A percentile compares a stretch with the other conserved stretches of the same genome.
Conservation (phyloP, 441 rosid genomes). For the Manihot esculenta region DNA sequence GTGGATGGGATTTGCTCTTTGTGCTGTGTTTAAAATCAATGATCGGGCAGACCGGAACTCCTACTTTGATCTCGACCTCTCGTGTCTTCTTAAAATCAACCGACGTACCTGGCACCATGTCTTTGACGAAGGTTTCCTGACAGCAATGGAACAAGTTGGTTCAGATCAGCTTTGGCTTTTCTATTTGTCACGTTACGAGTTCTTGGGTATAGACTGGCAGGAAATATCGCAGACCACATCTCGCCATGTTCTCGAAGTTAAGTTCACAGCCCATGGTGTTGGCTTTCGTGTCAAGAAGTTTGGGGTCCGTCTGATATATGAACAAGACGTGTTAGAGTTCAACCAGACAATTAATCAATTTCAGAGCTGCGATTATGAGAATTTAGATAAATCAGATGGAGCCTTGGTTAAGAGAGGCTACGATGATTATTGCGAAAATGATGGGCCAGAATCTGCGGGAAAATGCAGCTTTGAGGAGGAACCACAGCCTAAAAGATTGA, state of each 20-base stretch:
- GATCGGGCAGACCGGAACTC: neutral
- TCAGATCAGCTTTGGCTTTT: constrained; percentile 10
- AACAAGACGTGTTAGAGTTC: neutral
- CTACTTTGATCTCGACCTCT: neutral
- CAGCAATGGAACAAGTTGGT: neutral
- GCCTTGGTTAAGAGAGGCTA: neutral
- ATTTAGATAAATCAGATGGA: too few species aligned
- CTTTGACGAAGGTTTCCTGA: neutral
- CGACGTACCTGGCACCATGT: neutral
- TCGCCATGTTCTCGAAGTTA: neutral
- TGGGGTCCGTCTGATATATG: neutral
- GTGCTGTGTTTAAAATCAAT: neutral
- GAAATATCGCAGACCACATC: neutral
- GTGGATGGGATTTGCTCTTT: neutral
- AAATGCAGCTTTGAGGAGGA: neutral
- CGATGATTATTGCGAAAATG: neutral
- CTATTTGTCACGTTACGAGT: constrained; percentile 3
- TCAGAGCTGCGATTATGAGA: neutral
- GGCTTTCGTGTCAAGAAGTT: neutral
- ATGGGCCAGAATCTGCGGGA: neutral
- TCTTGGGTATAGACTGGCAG: neutral
- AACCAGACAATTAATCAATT: neutral
- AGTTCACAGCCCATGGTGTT: neutral
- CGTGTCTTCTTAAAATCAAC: neutral
- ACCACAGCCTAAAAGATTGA: neutral